These are phyloP conservation scores for Cladorrhinum sp. DNA, from an alignment of 2,329 filamentous ascomycete genomes.

Conservation along the genomic window DNA sequence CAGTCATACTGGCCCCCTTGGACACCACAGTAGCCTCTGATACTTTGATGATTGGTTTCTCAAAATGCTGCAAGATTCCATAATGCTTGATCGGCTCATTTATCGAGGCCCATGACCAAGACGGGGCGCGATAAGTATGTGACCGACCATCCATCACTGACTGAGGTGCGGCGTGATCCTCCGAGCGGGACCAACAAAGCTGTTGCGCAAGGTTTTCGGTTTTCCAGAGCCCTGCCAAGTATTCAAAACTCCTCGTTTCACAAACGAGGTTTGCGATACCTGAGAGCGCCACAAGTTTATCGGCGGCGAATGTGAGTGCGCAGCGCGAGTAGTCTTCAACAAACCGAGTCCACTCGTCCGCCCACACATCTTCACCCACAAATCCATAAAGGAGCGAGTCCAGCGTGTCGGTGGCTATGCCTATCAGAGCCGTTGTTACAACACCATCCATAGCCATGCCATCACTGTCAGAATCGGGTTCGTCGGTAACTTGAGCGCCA, in stretches of 20 bases:
- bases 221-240: constrained; percentile 29
- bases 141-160: not conserved
- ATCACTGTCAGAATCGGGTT: too few relatives aligned
- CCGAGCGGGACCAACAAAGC: constrained; percentile 20
- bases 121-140: constrained; percentile 20
- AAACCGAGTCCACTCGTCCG: constrained; percentile 23
- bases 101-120: constrained; percentile 29
- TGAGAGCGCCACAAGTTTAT: constrained; percentile 30
- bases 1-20: not conserved
- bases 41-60: not conserved
- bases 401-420: not conserved
- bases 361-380: constrained; percentile 1
- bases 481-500: too few relatives aligned
- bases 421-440: not conserved
- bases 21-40: not conserved
- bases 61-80: not conserved
- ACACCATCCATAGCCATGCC: constrained; percentile 11
- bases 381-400: not conserved
- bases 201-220: constrained; percentile 8
- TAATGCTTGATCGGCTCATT: constrained; percentile 9
- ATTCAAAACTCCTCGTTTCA: constrained; percentile 1
- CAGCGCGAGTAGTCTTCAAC: constrained; percentile 25
- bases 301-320: constrained; percentile 25
- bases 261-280: constrained; percentile 23
- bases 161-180: constrained; percentile 5